These are phyloP conservation scores for Clitopilus hobsonii DNA, from an alignment of 768 basidiomycete genomes.

Conservation along the genomic window DNA sequence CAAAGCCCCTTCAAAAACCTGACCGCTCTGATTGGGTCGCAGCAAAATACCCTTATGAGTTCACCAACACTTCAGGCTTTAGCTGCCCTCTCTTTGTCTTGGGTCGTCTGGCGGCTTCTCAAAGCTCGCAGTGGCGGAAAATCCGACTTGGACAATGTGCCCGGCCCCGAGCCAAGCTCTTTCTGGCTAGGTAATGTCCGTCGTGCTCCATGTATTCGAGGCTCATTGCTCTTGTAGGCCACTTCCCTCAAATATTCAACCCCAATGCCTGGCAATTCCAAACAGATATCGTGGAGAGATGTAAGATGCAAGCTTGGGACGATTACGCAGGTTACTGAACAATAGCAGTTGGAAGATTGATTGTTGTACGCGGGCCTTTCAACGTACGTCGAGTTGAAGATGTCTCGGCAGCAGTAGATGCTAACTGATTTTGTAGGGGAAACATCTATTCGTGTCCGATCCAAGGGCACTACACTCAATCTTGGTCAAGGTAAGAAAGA, in stretches of 20 bases:
- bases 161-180: conserved; percentile 7
- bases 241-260: conserved; percentile 7
- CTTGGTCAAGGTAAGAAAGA: conserved; percentile 20
- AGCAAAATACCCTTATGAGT: neutral
- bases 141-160: conserved; percentile 15
- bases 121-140: neutral
- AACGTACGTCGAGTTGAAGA: conserved; percentile 5
- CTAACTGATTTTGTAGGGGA: conserved; percentile 12
- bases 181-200: conserved; percentile 6
- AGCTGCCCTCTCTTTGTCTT: neutral
- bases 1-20: neutral
- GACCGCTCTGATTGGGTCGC: neutral
- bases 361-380: conserved; percentile 4
- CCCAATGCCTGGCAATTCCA: neutral
- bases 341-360: conserved; percentile 8
- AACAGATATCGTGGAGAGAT: neutral
- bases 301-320: neutral
- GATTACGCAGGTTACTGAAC: neutral
- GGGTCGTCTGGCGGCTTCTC: neutral
- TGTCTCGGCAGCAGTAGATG: neutral
- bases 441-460: conserved; percentile 28
- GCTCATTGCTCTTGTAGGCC: conserved; percentile 4
- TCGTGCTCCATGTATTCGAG: neutral
- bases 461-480: conserved; percentile 30
- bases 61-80: neutral